phyloP scores from a whole-genome alignment of 371 early-diverging fungal species.

The Apophysomyces sp. region DNA sequence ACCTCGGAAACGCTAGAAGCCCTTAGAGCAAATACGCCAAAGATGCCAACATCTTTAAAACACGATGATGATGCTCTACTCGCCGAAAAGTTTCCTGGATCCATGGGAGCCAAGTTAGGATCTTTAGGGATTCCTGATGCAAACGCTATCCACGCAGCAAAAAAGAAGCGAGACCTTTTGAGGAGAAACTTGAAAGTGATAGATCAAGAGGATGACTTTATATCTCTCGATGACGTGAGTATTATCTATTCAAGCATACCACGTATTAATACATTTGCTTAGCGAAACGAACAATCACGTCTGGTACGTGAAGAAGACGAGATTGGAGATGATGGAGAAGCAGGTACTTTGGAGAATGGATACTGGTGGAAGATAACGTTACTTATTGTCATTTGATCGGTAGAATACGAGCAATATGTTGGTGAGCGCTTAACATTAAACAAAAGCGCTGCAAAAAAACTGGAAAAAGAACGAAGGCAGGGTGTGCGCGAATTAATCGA shows the following conservation, averaged over 20 bases:
- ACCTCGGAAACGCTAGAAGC: slow-evolving; percentile 26
- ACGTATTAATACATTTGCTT: not conserved
- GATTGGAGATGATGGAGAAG: slow-evolving; percentile 52
- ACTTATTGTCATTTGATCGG: not conserved
- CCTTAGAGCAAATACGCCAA: slow-evolving; percentile 40
- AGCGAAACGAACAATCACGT: slow-evolving; percentile 24
- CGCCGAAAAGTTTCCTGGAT: slow-evolving; percentile 43
- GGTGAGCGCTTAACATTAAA: slow-evolving; percentile 42
- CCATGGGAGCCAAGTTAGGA: slow-evolving; percentile 20
- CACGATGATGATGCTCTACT: slow-evolving; percentile 29
- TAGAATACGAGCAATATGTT: slow-evolving; percentile 50
- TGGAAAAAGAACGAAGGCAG: slow-evolving; percentile 40
- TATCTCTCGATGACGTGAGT: slow-evolving; percentile 35
- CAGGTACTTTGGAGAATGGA: slow-evolving; percentile 10
- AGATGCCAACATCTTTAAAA: slow-evolving; percentile 23
- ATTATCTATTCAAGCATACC: not conserved
- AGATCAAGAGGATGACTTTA: slow-evolving; percentile 42
- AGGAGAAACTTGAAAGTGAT: slow-evolving; percentile 31
- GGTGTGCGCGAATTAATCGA: slow-evolving; percentile 57
- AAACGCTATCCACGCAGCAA: slow-evolving; percentile 50
- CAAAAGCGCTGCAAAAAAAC: slow-evolving; percentile 34
- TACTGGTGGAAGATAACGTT: not conserved
- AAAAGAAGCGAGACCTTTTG: slow-evolving; percentile 51
- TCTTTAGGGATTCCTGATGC: slow-evolving; percentile 42
- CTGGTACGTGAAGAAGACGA: slow-evolving; percentile 58